These are phyloP conservation scores for Eutrema heterophyllum DNA, from an alignment of 345 rosid genomes.

Conservation along the genomic window DNA sequence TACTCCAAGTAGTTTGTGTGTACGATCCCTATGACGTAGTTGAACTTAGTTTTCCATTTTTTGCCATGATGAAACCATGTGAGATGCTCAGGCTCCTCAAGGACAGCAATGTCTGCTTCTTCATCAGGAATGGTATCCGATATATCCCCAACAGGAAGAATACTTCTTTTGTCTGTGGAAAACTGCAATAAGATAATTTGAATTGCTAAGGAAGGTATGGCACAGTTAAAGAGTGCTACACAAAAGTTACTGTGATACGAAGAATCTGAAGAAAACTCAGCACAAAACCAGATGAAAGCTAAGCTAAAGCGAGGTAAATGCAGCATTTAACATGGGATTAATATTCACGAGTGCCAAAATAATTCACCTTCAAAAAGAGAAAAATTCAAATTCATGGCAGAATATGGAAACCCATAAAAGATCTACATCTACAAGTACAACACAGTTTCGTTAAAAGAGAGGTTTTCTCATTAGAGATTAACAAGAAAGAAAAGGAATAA, in stretches of 20 bases:
- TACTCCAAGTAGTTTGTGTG: slow-evolving; percentile 95
- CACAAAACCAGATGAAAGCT: background rate
- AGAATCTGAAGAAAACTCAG: background rate
- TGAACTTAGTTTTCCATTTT: slow-evolving; percentile 84
- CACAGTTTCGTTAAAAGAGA: background rate
- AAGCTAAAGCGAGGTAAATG: background rate
- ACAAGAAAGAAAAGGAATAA: background rate
- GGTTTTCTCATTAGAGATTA: background rate
- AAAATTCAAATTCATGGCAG: background rate
- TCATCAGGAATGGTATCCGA: slow-evolving; percentile 66
- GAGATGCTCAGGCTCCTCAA: slow-evolving; percentile 99
- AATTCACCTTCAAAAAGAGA: background rate
- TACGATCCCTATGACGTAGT: slow-evolving; percentile 65
- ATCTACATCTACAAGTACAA: background rate
- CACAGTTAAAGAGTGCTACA: background rate
- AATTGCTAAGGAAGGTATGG: background rate
- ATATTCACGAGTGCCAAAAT: background rate
- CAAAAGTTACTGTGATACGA: background rate
- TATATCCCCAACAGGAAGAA: slow-evolving; percentile 86
- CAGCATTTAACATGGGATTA: background rate
- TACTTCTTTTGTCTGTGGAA: slow-evolving; percentile 82
- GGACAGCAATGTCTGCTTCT: slow-evolving; percentile 85
- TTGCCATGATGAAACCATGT: slow-evolving; percentile 99
- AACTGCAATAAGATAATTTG: slow-evolving; percentile 45
- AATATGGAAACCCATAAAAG: background rate